These are phyloP conservation scores for Apiospora aurea DNA, from an alignment of 2,329 filamentous ascomycete genomes.

Conservation along the genomic window DNA sequence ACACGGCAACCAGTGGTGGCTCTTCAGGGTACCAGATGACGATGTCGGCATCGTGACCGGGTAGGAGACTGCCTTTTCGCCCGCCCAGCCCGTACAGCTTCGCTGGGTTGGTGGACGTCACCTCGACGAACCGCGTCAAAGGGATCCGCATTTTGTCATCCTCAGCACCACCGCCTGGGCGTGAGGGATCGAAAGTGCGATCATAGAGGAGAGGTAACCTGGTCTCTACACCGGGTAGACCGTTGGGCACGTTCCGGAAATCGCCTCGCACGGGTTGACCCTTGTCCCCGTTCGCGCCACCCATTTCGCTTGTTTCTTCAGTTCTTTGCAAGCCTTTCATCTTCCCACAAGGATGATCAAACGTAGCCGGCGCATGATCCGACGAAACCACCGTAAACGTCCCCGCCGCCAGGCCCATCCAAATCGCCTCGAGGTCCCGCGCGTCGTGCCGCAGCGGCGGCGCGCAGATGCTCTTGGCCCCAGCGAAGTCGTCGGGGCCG, in stretches of 20 bases:
- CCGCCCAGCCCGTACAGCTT: constrained; percentile 64
- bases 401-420: constrained; percentile 56
- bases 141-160: constrained; percentile 43
- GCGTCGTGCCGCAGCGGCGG: constrained; percentile 56
- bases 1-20: not conserved
- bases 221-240: constrained; percentile 64
- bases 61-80: constrained; percentile 56
- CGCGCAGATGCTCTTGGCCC: constrained; percentile 62
- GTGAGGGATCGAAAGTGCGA: constrained; percentile 25
- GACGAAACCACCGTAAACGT: constrained; percentile 58
- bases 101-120: constrained; percentile 61
- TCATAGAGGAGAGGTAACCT: constrained; percentile 55
- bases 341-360: constrained; percentile 30
- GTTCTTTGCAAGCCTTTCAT: constrained; percentile 28
- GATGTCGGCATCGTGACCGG: constrained; percentile 63
- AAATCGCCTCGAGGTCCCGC: constrained; percentile 56
- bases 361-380: constrained; percentile 57
- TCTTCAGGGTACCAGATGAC: constrained; percentile 55
- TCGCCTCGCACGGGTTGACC: constrained; percentile 49
- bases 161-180: not conserved
- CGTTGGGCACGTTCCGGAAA: constrained; percentile 66
- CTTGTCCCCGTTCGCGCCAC: constrained; percentile 52
- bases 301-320: constrained; percentile 44
- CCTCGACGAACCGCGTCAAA: constrained; percentile 59
- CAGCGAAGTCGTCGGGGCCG: constrained; percentile 54